Evolutionary conservation across 768 basidiomycete species (phyloP), one percentile per base, ranked within the genome.

Genomic region (Leccinum ochraceum): DNA sequence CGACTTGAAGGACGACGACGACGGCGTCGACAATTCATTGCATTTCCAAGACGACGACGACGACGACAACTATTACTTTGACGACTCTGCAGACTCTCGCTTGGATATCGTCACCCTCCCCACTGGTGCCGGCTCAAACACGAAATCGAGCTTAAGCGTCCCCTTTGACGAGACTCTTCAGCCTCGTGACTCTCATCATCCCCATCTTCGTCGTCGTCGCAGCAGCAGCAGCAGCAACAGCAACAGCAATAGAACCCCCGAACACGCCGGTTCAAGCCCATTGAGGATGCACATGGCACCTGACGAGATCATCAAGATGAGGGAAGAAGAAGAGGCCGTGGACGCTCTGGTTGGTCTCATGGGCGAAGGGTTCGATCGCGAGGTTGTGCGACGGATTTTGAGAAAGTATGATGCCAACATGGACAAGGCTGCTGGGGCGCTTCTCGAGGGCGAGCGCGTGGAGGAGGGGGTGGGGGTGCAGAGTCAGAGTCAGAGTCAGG

Each of bases 341-440:
- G 72, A 72, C 5, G 62, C 71, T 52, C 59, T 82, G 54, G 72
- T 65, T 11, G 59, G 70, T 2, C 66, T 82, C 64, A 79, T 81
- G 78, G 79, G 73, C 20, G 73, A 70, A n/a, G 69, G 60, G 8
- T 66, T 76, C 52, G 81, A 83, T 57, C 71, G 71, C 10, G 79
- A 81, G 34, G 75, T 82, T 20, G 84, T 80, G 6, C 81, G 81
- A 30, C 77, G 80, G n/a, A 78, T 89, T 22, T 76, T 88, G 58
- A 77, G 82, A 57, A 86, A 86, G 70, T 79, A 84, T 70, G 81
- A 81, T 42, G 85, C 87, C 24, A 78, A 89, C 61, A 74, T 82
- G 57, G 77, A 82, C 52, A 83, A 81, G 68, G 84, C 85, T 16
- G 84, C 79, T 0, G 78, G 79, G 50, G 85, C 85, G 2, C 76